Conservation (phyloP, 73 alveolate genomes). For the Stentor roeselii region DNA sequence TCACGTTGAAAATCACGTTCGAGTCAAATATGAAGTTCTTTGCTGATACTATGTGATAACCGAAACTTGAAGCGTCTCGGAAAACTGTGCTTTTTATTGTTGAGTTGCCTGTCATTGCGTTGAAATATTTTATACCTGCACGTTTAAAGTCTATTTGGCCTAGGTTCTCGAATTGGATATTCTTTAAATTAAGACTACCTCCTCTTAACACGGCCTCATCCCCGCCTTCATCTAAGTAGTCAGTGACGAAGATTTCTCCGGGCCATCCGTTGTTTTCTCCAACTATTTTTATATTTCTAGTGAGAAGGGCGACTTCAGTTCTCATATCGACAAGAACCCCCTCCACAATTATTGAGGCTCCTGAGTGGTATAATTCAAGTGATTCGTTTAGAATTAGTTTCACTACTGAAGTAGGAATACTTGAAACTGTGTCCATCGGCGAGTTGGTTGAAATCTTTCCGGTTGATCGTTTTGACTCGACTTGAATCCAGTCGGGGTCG, state of each 20-base stretch:
- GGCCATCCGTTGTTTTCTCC: conserved; percentile 50
- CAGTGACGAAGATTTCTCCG: conserved; percentile 1
- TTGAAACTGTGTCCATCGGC: background rate
- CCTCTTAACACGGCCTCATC: background rate
- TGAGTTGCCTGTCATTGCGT: background rate
- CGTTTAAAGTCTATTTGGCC: conserved; percentile 9
- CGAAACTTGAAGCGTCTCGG: background rate
- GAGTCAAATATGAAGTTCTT: background rate
- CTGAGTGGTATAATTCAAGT: background rate
- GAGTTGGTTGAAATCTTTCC: background rate
- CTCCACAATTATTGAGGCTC: background rate
- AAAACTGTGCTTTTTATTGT: background rate
- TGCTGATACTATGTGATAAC: background rate
- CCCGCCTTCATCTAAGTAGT: background rate
- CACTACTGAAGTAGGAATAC: background rate
- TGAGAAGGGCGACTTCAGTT: conserved; percentile 78
- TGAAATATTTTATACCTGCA: conserved; percentile 8
- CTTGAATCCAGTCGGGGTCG: conserved; percentile 9
- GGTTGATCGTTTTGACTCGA: conserved; percentile 23
- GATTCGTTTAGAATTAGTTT: background rate
- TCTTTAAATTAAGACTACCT: background rate
- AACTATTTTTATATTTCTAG: conserved; percentile 70
- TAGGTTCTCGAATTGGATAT: background rate
- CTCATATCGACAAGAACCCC: conserved; percentile 36
- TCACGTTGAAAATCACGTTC: background rate